These are phyloP conservation scores for Talaromyces sp. DNA, from an alignment of 2,329 filamentous ascomycete species.

Conservation along the genomic window DNA sequence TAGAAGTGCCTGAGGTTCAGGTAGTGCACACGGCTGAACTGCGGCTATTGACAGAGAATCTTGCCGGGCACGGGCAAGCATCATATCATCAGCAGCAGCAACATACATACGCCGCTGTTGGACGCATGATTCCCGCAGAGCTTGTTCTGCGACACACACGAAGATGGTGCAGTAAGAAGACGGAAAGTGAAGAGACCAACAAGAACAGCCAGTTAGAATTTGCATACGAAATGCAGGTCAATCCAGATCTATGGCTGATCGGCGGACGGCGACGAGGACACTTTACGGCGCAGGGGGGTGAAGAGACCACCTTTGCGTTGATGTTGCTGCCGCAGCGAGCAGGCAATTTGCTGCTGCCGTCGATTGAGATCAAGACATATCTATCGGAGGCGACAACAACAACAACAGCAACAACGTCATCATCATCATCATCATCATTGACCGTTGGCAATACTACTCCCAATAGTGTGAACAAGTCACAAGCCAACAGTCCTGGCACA, in stretches of 20 bases:
- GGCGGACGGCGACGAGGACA: slow-evolving; percentile 75
- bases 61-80: not conserved
- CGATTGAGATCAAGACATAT: slow-evolving; percentile 66
- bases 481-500: not conserved
- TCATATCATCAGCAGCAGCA: slow-evolving; percentile 4
- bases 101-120: slow-evolving; percentile 37
- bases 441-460: slow-evolving; percentile 15
- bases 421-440: slow-evolving; percentile 13
- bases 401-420: not conserved
- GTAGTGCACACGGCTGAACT: slow-evolving; percentile 68
- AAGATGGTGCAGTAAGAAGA: slow-evolving; percentile 41
- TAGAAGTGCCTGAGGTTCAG: slow-evolving; percentile 78
- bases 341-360: slow-evolving; percentile 71
- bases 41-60: slow-evolving; percentile 19
- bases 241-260: slow-evolving; percentile 73
- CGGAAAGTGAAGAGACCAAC: slow-evolving; percentile 18
- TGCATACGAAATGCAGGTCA: slow-evolving; percentile 72
- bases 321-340: slow-evolving; percentile 74
- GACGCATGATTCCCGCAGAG: slow-evolving; percentile 43
- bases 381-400: slow-evolving; percentile 20
- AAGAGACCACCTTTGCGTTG: slow-evolving; percentile 54
- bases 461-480: not conserved
- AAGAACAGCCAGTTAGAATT: slow-evolving; percentile 59
- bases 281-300: slow-evolving; percentile 51
- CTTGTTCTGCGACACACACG: slow-evolving; percentile 50